A percentile compares a stretch with the other conserved stretches of the same genome.
These are phyloP conservation scores for Polygonum maritimum DNA, from an alignment of 148 eudicot genomes.

Conservation along the genomic window DNA sequence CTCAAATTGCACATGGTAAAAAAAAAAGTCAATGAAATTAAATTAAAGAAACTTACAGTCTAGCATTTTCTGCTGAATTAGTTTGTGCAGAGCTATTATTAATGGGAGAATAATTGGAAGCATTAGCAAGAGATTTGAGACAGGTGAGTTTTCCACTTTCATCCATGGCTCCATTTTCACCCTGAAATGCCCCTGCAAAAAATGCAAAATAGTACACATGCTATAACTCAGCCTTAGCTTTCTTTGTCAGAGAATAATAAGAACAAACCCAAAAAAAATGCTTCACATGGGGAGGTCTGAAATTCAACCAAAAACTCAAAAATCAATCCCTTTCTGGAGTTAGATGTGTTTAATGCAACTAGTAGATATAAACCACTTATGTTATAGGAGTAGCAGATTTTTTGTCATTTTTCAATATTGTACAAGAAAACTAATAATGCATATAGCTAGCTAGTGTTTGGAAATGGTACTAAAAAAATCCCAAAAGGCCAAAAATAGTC, in stretches of 20 bases:
- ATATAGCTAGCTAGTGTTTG: neutral
- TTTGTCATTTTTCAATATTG: neutral
- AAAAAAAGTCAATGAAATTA: slow-evolving; percentile 4
- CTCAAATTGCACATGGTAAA: slow-evolving; percentile 4
- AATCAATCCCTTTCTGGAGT: neutral
- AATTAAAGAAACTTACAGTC: slow-evolving; percentile 10
- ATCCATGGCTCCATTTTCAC: neutral
- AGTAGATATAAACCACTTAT: neutral
- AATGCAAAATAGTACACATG: neutral
- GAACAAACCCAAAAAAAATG: slow-evolving; percentile 9
- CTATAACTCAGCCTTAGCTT: slow-evolving; percentile 7
- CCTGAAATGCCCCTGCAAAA: slow-evolving; percentile 19
- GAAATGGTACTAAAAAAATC: neutral
- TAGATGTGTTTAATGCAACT: slow-evolving; percentile 7
- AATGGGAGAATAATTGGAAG: slow-evolving; percentile 24
- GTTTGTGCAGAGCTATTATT: slow-evolving; percentile 9
- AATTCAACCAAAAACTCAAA: neutral
- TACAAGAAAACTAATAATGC: neutral
- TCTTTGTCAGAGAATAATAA: slow-evolving; percentile 12
- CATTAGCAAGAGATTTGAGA: slow-evolving; percentile 33
- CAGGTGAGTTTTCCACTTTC: slow-evolving; percentile 11
- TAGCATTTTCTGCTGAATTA: slow-evolving; percentile 21
- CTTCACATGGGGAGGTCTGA: slow-evolving; percentile 9
- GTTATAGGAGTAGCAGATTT: neutral
- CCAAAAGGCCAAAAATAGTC: neutral